phyloP scores from a whole-genome alignment of 2,329 filamentous ascomycete genomes.

The Emmonsiellopsis sp. region DNA sequence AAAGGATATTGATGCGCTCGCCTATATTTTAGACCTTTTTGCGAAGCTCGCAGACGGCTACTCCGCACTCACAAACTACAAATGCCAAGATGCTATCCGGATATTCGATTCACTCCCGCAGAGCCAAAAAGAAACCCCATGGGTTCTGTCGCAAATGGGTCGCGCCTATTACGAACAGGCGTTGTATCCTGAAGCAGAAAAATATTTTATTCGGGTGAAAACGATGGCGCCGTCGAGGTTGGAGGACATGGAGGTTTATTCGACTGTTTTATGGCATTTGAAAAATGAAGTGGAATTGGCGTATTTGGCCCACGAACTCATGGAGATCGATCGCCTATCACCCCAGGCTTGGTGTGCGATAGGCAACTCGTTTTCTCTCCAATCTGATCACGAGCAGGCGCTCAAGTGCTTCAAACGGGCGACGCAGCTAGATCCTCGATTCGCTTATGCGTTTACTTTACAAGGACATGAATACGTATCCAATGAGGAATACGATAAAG shows the following conservation, averaged over 20 bases:
- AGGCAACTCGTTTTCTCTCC: conserved; percentile 88
- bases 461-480: conserved; percentile 93
- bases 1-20: conserved; percentile 67
- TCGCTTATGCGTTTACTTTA: conserved; percentile 91
- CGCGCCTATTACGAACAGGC: conserved; percentile 87
- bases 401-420: conserved; percentile 90
- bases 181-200: conserved; percentile 76
- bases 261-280: conserved; percentile 96
- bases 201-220: conserved; percentile 71
- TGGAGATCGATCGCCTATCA: conserved; percentile 78
- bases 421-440: conserved; percentile 79
- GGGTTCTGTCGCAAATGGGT: conserved; percentile 85
- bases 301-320: conserved; percentile 81
- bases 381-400: conserved; percentile 88
- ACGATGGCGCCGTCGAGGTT: conserved; percentile 71
- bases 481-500: conserved; percentile 96
- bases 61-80: conserved; percentile 67
- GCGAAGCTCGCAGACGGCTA: conserved; percentile 75
- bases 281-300: conserved; percentile 87
- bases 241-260: conserved; percentile 97
- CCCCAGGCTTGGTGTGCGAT: conserved; percentile 94
- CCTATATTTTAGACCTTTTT: conserved; percentile 69
- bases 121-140: conserved; percentile 78
- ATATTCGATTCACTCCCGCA: conserved; percentile 62
- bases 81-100: conserved; percentile 67